Evolutionary conservation across 1,139 yeast genomes (phyloP).

Genomic region (Debaryomycetaceae sp.): DNA sequence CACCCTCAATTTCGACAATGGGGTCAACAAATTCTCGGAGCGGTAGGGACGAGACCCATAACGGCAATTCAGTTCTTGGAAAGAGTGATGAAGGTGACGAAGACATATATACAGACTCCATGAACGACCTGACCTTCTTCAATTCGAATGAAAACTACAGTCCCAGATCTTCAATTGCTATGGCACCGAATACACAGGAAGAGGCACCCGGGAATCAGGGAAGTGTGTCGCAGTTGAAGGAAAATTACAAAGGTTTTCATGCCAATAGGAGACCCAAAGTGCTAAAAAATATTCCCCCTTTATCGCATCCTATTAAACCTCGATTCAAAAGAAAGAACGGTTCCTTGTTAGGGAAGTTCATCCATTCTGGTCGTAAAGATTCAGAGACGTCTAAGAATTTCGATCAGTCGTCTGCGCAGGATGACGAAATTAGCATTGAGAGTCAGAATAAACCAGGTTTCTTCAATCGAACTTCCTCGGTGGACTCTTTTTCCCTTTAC

Average conservation of each 20-base stretch:
- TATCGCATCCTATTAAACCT: slow-evolving; percentile 50
- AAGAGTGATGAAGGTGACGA: not conserved
- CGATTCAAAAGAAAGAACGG: slow-evolving; percentile 41
- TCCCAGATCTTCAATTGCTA: slow-evolving; percentile 24
- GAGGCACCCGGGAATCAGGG: not conserved
- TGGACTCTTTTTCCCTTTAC: not conserved
- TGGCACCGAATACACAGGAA: slow-evolving; percentile 10
- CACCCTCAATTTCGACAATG: slow-evolving; percentile 5
- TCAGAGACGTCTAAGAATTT: slow-evolving; percentile 17
- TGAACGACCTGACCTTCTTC: not conserved
- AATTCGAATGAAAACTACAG: slow-evolving; percentile 17
- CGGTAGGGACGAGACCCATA: not conserved
- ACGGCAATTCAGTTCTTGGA: not conserved
- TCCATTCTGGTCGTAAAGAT: slow-evolving; percentile 41
- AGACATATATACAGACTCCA: not conserved
- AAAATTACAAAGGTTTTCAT: slow-evolving; percentile 50
- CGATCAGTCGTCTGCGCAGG: slow-evolving; percentile 23
- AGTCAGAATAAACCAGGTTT: slow-evolving; percentile 4
- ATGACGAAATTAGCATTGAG: slow-evolving; percentile 26
- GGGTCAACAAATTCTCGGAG: slow-evolving; percentile 5
- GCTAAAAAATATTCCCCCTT: slow-evolving; percentile 42
- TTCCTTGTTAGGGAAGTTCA: slow-evolving; percentile 46
- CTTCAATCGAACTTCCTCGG: not conserved
- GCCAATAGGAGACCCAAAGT: slow-evolving; percentile 28
- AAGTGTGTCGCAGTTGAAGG: slow-evolving; percentile 13